Evolutionary conservation across 2,329 filamentous ascomycete genomes (phyloP).

Genomic region (Fusarium decemcellulare): DNA sequence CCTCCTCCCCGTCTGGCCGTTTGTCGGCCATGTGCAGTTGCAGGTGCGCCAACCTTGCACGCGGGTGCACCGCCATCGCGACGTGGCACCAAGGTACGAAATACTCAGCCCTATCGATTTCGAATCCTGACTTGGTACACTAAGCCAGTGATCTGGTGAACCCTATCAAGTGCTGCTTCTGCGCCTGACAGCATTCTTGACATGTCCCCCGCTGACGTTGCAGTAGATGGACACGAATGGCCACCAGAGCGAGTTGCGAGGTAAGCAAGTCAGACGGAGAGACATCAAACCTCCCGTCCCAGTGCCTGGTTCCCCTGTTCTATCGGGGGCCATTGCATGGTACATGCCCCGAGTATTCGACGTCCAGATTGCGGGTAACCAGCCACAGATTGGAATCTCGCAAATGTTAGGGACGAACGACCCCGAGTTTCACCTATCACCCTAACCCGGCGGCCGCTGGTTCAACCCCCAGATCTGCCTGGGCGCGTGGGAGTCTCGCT

Average conservation of each 20-base stretch:
- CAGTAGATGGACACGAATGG: background rate
- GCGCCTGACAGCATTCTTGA: background rate
- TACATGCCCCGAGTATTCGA: background rate
- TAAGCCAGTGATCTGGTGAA: slow-evolving; percentile 14
- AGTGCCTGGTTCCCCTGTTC: slow-evolving; percentile 1
- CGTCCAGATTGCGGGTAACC: background rate
- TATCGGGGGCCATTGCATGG: background rate
- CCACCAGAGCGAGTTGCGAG: background rate
- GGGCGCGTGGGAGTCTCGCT: slow-evolving; percentile 16
- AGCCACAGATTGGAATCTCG: slow-evolving; percentile 29
- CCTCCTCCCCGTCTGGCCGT: slow-evolving; percentile 37
- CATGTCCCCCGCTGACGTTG: slow-evolving; percentile 6
- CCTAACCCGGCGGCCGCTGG: slow-evolving; percentile 28
- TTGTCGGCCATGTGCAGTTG: slow-evolving; percentile 38
- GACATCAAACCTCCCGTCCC: background rate
- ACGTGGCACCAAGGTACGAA: slow-evolving; percentile 41
- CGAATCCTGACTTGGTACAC: slow-evolving; percentile 21
- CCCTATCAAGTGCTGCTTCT: slow-evolving; percentile 12
- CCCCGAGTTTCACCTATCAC: slow-evolving; percentile 21
- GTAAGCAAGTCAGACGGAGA: slow-evolving; percentile 25
- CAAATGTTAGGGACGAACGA: slow-evolving; percentile 17
- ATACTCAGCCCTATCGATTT: slow-evolving; percentile 46
- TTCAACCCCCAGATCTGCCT: slow-evolving; percentile 9
- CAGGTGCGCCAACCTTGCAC: slow-evolving; percentile 31
- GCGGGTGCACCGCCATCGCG: slow-evolving; percentile 38